These are phyloP conservation scores for Sporobolomyces pararoseus DNA, from an alignment of 768 basidiomycete species.

Conservation along the genomic window DNA sequence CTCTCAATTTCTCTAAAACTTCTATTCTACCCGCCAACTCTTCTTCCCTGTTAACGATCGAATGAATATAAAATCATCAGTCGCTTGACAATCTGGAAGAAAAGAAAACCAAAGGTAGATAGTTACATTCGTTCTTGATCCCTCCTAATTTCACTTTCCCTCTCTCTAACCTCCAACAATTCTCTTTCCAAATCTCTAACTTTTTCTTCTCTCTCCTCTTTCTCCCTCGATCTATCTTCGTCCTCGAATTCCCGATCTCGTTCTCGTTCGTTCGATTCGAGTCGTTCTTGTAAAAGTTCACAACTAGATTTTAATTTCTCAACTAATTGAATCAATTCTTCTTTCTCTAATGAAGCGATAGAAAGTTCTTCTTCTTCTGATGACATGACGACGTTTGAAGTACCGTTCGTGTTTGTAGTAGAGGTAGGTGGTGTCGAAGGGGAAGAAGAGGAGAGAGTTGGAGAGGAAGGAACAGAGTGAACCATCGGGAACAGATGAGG, in stretches of 20 bases:
- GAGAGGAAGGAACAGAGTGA: background rate
- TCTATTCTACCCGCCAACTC: conserved; percentile 78
- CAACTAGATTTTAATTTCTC: background rate
- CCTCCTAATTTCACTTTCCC: background rate
- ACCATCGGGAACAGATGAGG: too few relatives aligned
- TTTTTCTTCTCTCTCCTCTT: background rate
- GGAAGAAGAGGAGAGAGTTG: background rate
- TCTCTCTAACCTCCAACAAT: background rate
- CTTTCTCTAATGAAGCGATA: background rate
- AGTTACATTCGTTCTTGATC: background rate
- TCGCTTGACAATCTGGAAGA: background rate
- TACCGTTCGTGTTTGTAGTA: too few relatives aligned
- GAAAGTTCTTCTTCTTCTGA: too few relatives aligned
- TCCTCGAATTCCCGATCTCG: background rate
- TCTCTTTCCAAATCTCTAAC: background rate
- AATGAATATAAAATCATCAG: too few relatives aligned
- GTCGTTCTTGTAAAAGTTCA: background rate
- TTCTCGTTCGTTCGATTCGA: background rate
- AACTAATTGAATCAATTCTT: conserved; percentile 2
- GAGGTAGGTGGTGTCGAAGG: background rate
- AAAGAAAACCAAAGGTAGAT: background rate
- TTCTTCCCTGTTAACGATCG: conserved; percentile 58
- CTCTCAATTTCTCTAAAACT: conserved; percentile 72
- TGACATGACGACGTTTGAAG: too few relatives aligned
- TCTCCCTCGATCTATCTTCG: background rate